phyloP scores from a whole-genome alignment of 176 grass and related monocot genomes.

The Poa annua region DNA sequence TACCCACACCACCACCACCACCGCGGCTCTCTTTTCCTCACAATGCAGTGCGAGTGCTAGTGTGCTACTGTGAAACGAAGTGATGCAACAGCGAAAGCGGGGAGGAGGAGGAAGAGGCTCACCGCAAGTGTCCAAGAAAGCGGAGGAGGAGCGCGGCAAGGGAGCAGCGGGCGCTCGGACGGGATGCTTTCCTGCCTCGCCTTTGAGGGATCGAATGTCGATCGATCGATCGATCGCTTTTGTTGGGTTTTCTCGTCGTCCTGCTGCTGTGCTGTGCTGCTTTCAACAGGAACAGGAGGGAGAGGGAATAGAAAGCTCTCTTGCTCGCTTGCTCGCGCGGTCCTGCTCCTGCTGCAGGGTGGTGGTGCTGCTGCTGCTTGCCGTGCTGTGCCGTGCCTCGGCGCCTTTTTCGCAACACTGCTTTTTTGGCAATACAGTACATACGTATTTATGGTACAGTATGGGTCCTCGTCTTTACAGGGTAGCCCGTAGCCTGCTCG shows the following conservation, averaged over 20 bases:
- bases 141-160: not conserved
- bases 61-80: conserved; percentile 16
- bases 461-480: conserved; percentile 38
- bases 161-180: conserved; percentile 36
- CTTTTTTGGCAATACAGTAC: conserved; percentile 7
- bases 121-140: conserved; percentile 48
- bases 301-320: conserved; percentile 51
- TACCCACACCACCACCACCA: conserved; percentile 36
- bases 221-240: conserved; percentile 10
- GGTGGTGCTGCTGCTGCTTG: not conserved
- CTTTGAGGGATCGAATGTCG: conserved; percentile 30
- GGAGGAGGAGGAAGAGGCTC: conserved; percentile 38
- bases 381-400: too few relatives aligned
- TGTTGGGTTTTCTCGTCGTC: conserved; percentile 4
- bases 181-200: conserved; percentile 50
- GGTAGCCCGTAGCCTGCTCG: not conserved
- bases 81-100: conserved; percentile 28
- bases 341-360: conserved; percentile 38
- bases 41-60: not conserved
- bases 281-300: conserved; percentile 35
- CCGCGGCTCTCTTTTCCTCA: not conserved
- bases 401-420: conserved; percentile 14
- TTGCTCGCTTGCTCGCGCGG: conserved; percentile 31
- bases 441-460: conserved; percentile 36
- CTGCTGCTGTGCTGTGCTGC: not conserved